A percentile compares a stretch with the other conserved stretches of the same genome.
Conservation (phyloP, 2,329 filamentous ascomycete genomes). For the Exophiala bonariae region DNA sequence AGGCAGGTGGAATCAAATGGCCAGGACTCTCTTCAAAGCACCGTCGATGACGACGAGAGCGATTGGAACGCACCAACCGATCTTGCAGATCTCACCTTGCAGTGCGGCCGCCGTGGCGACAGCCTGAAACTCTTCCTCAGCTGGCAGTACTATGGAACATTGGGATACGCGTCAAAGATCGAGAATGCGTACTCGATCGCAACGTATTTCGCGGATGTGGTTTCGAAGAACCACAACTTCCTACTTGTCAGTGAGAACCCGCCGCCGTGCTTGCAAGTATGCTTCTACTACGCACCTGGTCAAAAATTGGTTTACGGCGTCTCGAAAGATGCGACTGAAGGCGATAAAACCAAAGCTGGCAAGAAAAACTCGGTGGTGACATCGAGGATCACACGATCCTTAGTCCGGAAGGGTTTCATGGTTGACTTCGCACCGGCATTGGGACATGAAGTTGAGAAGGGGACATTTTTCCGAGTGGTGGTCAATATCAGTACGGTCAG, state of each 20-base stretch:
- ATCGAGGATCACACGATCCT: conserved; percentile 51
- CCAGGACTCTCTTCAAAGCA: not conserved
- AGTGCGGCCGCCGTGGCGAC: conserved; percentile 87
- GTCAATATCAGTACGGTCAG: conserved; percentile 62
- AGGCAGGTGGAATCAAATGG: not conserved
- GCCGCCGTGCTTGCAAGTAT: conserved; percentile 87
- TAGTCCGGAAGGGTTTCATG: conserved; percentile 67
- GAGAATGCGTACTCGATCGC: conserved; percentile 74
- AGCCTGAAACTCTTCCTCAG: conserved; percentile 81
- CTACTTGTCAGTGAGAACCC: conserved; percentile 72
- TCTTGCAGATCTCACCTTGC: conserved; percentile 85
- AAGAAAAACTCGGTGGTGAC: conserved; percentile 58
- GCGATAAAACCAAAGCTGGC: conserved; percentile 29
- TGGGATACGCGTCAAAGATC: conserved; percentile 69
- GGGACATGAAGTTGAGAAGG: conserved; percentile 20
- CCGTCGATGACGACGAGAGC: conserved; percentile 12
- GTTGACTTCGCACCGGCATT: conserved; percentile 61
- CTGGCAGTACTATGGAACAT: conserved; percentile 84
- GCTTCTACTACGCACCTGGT: conserved; percentile 78
- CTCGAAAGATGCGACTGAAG: conserved; percentile 30
- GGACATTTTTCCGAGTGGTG: conserved; percentile 65
- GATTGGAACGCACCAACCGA: conserved; percentile 70
- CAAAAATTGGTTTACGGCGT: conserved; percentile 47
- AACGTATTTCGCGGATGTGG: conserved; percentile 61
- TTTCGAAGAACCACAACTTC: conserved; percentile 62